These are phyloP conservation scores for Porcisia hertigi DNA, from an alignment of 208 protist genomes.

Conservation along the genomic window DNA sequence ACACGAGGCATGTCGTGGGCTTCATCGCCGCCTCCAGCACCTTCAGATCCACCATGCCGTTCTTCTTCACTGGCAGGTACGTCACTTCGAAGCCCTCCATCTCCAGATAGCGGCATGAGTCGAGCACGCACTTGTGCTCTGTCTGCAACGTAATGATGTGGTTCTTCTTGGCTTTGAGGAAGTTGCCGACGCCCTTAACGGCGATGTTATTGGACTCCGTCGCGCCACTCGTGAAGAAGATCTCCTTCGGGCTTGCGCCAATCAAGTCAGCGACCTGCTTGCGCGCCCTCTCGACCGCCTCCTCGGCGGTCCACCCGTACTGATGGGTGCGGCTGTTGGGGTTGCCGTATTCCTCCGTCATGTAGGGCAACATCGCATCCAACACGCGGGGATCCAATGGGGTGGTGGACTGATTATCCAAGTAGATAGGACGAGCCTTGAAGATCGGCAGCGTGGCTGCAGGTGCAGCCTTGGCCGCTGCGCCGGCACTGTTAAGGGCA, in stretches of 20 bases:
- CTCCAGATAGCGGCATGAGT: slow-evolving; percentile 97
- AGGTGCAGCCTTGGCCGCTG: slow-evolving; percentile 8
- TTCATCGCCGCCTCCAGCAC: slow-evolving; percentile 92
- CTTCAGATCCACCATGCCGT: slow-evolving; percentile 96
- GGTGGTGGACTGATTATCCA: slow-evolving; percentile 97
- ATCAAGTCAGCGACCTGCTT: slow-evolving; percentile 93
- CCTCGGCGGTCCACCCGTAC: slow-evolving; percentile 97
- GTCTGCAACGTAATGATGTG: slow-evolving; percentile 98
- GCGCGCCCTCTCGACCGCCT: slow-evolving; percentile 95
- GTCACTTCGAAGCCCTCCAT: slow-evolving; percentile 96
- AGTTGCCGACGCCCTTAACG: slow-evolving; percentile 98
- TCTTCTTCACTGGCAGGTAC: slow-evolving; percentile 97
- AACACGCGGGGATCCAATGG: slow-evolving; percentile 98
- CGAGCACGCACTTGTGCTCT: slow-evolving; percentile 99
- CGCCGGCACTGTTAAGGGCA: neutral
- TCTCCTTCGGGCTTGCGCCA: slow-evolving; percentile 95
- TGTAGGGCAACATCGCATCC: slow-evolving; percentile 98
- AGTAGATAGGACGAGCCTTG: slow-evolving; percentile 86
- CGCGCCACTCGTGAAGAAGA: slow-evolving; percentile 99
- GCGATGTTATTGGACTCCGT: slow-evolving; percentile 99
- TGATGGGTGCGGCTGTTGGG: slow-evolving; percentile 97
- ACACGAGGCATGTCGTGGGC: slow-evolving; percentile 96
- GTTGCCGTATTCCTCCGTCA: slow-evolving; percentile 98
- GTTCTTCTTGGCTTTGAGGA: slow-evolving; percentile 97
- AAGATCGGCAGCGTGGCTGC: neutral